Base-by-base conservation (phyloP, 2,329 filamentous ascomycete species). In the Calonectria naviculata region DNA sequence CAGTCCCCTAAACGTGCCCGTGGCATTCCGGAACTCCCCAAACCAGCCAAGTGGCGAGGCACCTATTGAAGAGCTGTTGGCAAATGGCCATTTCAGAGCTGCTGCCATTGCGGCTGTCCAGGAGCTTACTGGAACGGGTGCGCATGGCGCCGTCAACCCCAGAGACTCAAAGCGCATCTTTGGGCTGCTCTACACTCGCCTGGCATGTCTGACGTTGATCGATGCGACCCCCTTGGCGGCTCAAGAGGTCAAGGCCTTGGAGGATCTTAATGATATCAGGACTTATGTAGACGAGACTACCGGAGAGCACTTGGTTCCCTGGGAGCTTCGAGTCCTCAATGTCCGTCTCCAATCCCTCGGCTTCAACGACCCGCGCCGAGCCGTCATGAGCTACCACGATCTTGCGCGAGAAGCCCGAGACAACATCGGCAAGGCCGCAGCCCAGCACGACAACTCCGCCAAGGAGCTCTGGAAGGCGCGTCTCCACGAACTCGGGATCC, bases 331-430 rank as follows among this genome's bases (percentile, higher is more conserved):
- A 8, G 89, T 98, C 3, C 87, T 98, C 19, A 92, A 93, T 8
- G 93, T 98, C 10, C 90, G 95, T 1, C 87, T 98, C 24, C 94
- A 97, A 76, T 94, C 94, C 0, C 89, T 98, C 54, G 95, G 94
- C 1, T 97, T 97, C 74, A 93, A 93, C 5, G 97, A 99, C 82
- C 90, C 92, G 61, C 89, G 96, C 5, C 89, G 95, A 72, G 93
- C 94, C 4, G 92, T 99, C 68, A 96, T 97, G 88, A 94, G 93
- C 52, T 94, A 97, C 80, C 97, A 98, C 80, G 95, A 98, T 73
- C 88, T 98, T 2, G 95, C 93, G 0, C 85, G 93, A 10, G 95
- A 97, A 81, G 94, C 94, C 2, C 88, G 95, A 21, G 85, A 86
- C 2, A 88, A 89, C 68, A 85, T 94, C 6, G 83, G 85, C 21